Percentiles rank a stretch among this genome's conserved stretches.
These are phyloP conservation scores for Papiliotrema laurentii DNA, from an alignment of 1,284 basidiomycete genomes.

Conservation along the genomic window DNA sequence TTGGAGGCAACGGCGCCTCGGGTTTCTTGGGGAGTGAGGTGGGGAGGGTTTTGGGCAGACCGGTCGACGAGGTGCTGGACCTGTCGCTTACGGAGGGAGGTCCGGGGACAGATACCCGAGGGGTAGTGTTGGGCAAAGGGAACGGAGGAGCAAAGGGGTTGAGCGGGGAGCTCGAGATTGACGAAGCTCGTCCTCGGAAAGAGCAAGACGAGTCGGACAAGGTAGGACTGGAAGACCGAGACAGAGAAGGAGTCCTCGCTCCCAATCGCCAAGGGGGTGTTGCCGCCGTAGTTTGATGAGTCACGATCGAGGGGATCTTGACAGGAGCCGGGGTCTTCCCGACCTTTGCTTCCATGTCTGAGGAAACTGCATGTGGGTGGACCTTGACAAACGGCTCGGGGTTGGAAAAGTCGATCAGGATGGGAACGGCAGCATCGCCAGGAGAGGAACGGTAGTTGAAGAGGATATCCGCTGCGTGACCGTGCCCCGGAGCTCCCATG, in stretches of 20 bases:
- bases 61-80: neutral
- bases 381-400: slow-evolving; percentile 1
- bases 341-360: neutral
- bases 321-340: too few species aligned
- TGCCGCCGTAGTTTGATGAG: too few species aligned
- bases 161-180: slow-evolving; percentile 2
- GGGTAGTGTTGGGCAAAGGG: slow-evolving; percentile 14
- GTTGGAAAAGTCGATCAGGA: slow-evolving; percentile 6
- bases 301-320: neutral
- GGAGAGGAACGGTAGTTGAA: slow-evolving; percentile 7
- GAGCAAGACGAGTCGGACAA: neutral
- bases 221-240: neutral
- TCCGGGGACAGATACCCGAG: neutral
- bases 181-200: neutral
- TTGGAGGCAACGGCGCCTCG: slow-evolving; percentile 19
- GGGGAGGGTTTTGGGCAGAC: slow-evolving; percentile 14
- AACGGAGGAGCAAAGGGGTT: slow-evolving; percentile 28
- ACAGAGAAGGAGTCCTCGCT: slow-evolving; percentile 1
- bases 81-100: neutral
- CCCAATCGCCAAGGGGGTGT: too few species aligned
- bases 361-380: too few species aligned
- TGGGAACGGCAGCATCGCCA: slow-evolving; percentile 4
- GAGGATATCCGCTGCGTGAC: slow-evolving; percentile 2
- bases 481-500: neutral
- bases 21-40: slow-evolving; percentile 23